Conservation (phyloP, 169 alveolate species). For the Theileria annulata region DNA sequence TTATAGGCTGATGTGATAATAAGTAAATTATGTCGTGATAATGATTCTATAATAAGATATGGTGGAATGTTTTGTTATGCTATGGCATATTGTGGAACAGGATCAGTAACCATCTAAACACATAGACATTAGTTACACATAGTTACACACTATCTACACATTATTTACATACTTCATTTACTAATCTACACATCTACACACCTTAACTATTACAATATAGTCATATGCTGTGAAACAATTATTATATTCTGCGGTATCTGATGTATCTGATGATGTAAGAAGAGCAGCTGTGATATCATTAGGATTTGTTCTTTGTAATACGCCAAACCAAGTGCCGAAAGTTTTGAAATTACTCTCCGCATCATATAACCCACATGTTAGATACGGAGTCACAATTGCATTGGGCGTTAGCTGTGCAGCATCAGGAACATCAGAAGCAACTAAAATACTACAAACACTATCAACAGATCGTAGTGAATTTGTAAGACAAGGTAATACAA, state of each 20-base stretch:
- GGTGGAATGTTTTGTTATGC: constrained; percentile 97
- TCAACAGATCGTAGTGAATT: constrained; percentile 93
- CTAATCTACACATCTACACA: background rate
- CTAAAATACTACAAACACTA: constrained; percentile 89
- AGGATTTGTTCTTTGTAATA: constrained; percentile 88
- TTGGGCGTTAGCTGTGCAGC: constrained; percentile 98
- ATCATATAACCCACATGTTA: constrained; percentile 96
- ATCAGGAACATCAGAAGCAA: constrained; percentile 88
- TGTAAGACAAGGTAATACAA: constrained; percentile 93
- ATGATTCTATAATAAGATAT: constrained; percentile 95
- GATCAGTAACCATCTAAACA: constrained; percentile 39
- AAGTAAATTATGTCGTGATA: constrained; percentile 83
- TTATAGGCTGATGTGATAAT: constrained; percentile 87
- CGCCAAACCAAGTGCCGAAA: constrained; percentile 87
- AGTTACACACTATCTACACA: too few relatives aligned
- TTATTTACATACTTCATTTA: background rate
- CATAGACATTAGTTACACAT: background rate
- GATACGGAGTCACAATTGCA: constrained; percentile 98
- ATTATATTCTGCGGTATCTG: constrained; percentile 94
- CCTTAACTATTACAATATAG: constrained; percentile 8
- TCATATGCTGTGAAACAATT: constrained; percentile 89
- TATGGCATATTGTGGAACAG: constrained; percentile 96
- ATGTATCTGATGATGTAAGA: constrained; percentile 98
- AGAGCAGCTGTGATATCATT: constrained; percentile 97
- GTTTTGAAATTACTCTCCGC: constrained; percentile 89